Percentiles rank a stretch among this genome's conserved stretches.
These are phyloP conservation scores for Sporothrix euskadiensis DNA, from an alignment of 2,329 filamentous ascomycete species.

Conservation along the genomic window DNA sequence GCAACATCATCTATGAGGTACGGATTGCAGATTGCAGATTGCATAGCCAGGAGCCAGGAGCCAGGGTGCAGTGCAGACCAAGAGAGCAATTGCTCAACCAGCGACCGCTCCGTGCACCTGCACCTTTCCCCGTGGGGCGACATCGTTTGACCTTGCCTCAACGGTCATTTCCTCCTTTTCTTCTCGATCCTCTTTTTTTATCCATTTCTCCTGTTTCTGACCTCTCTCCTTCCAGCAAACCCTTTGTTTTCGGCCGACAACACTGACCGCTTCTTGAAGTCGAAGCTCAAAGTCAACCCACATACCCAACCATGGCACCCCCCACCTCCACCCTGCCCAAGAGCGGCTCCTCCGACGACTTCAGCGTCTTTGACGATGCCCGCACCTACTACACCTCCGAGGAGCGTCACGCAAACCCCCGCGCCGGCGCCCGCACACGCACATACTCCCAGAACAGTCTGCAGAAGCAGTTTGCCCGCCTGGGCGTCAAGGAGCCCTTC, in stretches of 20 bases:
- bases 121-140: background rate
- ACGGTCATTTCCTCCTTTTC: background rate
- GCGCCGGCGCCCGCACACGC: conserved; percentile 52
- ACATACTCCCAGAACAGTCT: conserved; percentile 62
- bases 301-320: conserved; percentile 1
- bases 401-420: conserved; percentile 51
- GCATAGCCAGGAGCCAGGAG: background rate
- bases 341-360: conserved; percentile 49
- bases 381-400: conserved; percentile 61
- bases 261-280: background rate
- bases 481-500: conserved; percentile 56
- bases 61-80: background rate
- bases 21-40: background rate
- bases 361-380: conserved; percentile 56
- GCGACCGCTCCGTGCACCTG: background rate
- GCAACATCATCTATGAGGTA: conserved; percentile 18
- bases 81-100: background rate
- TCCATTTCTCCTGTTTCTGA: background rate
- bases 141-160: background rate
- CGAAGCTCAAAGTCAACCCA: conserved; percentile 17
- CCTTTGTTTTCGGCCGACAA: background rate
- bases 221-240: background rate
- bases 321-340: conserved; percentile 10
- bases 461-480: conserved; percentile 54
- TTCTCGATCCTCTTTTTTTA: background rate